Conservation (phyloP, 164 flowering plant species). For the Tetracentron sinense region DNA sequence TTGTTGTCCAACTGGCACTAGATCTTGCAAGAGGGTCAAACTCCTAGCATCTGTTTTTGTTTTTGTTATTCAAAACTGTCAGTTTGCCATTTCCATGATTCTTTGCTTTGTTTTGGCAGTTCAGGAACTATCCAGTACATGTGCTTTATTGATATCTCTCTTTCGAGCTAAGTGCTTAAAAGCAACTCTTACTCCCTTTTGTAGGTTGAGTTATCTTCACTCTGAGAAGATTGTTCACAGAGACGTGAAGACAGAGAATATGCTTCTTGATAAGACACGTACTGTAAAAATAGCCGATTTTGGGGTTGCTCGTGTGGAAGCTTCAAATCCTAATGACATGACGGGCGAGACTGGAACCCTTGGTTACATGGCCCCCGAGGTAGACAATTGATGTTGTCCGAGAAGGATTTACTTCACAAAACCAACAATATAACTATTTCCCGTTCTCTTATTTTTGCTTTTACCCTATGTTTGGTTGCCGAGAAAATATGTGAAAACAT, state of each 20-base stretch:
- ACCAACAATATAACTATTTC: background rate
- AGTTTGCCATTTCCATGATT: too few species aligned
- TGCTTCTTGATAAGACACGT: conserved; percentile 61
- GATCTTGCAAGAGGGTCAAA: conserved; percentile 90
- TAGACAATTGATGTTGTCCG: conserved; percentile 16
- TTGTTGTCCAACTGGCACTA: conserved; percentile 78
- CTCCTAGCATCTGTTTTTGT: background rate
- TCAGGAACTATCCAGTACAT: background rate
- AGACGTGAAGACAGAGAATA: too few species aligned
- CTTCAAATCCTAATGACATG: too few species aligned
- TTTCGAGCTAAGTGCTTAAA: background rate
- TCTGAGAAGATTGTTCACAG: too few species aligned
- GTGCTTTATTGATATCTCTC: background rate
- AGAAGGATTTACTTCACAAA: background rate
- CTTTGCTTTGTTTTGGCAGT: background rate
- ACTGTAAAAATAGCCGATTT: conserved; percentile 94
- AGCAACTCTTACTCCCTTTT: conserved; percentile 16
- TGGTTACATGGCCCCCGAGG: conserved; percentile 99
- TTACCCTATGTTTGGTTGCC: too few species aligned
- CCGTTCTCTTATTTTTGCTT: too few species aligned
- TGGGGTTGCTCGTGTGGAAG: too few species aligned
- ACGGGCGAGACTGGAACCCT: conserved; percentile 98
- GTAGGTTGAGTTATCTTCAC: conserved; percentile 89
- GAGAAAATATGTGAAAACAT: too few species aligned
- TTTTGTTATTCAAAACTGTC: too few species aligned